Evolutionary conservation across 2,329 filamentous ascomycete genomes (phyloP), one percentile per base, ranked within the genome.

Genomic region (Neonectria magnoliae): DNA sequence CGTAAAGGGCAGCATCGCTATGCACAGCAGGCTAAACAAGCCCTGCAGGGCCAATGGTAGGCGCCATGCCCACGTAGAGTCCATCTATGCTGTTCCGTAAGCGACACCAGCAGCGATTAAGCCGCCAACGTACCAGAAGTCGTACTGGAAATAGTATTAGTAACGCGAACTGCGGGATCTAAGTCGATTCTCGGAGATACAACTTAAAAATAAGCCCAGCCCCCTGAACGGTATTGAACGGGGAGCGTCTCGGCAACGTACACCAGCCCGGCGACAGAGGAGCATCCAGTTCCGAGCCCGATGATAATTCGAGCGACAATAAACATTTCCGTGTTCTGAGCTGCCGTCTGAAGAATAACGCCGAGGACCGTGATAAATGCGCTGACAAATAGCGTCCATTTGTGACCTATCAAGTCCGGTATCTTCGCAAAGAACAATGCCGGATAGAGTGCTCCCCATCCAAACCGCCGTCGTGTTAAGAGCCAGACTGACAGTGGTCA

Each of bases 241-340:
- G 83, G 78, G 57, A 84, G 83, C 0, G 81, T 83, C 75, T 88
- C 85, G 3, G 81, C 79, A 8, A 87, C 75, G 58, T 84, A 85
- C 1, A 84, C 80, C 0, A 79, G 78, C 2, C 79, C 83, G 1
- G 82, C 81, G 18, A 83, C 78, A 13, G 78, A 79, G 1, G 81
- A 79, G 9, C 83, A 71, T 2, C 77, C 79, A 4, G 71, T 75
- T 3, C 84, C 85, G 38, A 85, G 77, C 0, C 84, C 84, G 2
- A 87, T 72, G 5, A 86, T 75, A 20, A 86, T 79, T 14, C 85
- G 78, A 0, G 77, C 79, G 13, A 82, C 65, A 31, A 84, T 79
- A 69, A 86, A 86, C 83, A 85, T 86, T 60, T 80, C 82, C 4
- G 84, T 81, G 58, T 85, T 81, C 66, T 86, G 83, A 0, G 84